Conservation (phyloP, 345 rosid genomes). For the Cardamine occulta region DNA sequence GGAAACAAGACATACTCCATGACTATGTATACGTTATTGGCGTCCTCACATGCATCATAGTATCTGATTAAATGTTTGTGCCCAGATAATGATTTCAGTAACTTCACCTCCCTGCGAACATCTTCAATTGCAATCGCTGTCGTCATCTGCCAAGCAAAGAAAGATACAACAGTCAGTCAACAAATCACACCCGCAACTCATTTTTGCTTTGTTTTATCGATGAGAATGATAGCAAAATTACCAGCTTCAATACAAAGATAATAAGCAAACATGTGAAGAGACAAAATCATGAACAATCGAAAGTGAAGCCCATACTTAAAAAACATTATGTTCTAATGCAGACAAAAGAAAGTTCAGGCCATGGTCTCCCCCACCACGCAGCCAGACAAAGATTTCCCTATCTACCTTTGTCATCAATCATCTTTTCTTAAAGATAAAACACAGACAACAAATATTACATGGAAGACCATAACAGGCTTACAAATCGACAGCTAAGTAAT, state of each 20-base stretch:
- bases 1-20: constrained; percentile 81
- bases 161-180: constrained; percentile 4
- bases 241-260: background rate
- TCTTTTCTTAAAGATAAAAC: background rate
- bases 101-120: constrained; percentile 87
- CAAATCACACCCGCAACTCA: constrained; percentile 2
- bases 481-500: constrained; percentile 12
- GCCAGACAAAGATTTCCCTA: constrained; percentile 12
- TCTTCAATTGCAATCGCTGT: constrained; percentile 90
- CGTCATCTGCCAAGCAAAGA: constrained; percentile 69
- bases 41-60: constrained; percentile 84
- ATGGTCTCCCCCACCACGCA: constrained; percentile 30
- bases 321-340: constrained; percentile 26
- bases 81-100: constrained; percentile 75
- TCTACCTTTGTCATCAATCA: constrained; percentile 1
- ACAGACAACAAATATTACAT: constrained; percentile 20
- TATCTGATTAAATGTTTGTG: constrained; percentile 75
- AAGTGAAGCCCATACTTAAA: constrained; percentile 21
- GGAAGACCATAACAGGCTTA: constrained; percentile 11
- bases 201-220: background rate
- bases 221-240: constrained; percentile 2
- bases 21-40: constrained; percentile 82
- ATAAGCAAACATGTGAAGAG: constrained; percentile 16
- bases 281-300: constrained; percentile 13
- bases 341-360: constrained; percentile 25